Percentiles rank a stretch among this genome's conserved stretches.
Conservation (phyloP, 2,329 filamentous ascomycete species). For the Dothideomycetes sp. region DNA sequence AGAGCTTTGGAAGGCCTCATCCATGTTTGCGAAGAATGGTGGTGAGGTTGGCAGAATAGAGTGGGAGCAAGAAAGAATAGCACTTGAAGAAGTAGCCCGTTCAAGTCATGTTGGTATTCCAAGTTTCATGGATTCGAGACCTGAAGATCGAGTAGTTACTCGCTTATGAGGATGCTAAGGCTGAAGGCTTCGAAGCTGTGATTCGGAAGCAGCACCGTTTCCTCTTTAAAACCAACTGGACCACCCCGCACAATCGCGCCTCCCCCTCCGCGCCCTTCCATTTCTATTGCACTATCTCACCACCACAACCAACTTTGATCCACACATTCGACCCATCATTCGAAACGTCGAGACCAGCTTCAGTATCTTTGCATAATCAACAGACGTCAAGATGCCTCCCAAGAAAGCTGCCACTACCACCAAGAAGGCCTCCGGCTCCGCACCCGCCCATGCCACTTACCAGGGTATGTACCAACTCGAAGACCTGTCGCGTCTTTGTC, state of each 20-base stretch:
- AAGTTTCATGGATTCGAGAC: no score
- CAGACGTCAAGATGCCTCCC: constrained; percentile 48
- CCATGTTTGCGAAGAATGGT: no score
- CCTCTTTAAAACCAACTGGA: constrained; percentile 4
- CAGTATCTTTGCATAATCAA: constrained; percentile 21
- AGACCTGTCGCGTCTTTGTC: constrained; percentile 34
- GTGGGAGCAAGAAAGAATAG: no score
- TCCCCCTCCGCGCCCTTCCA: constrained; percentile 13
- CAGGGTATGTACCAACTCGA: constrained; percentile 44
- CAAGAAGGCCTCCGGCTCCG: constrained; percentile 46
- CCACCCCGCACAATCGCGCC: background rate
- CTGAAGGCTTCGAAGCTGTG: no score
- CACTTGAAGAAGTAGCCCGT: no score
- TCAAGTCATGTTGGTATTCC: no score
- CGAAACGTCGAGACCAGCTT: constrained; percentile 25
- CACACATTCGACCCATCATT: constrained; percentile 23
- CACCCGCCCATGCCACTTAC: constrained; percentile 54
- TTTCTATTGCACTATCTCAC: constrained; percentile 13
- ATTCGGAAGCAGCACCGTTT: no score
- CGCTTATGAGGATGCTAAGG: no score
- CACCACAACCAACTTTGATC: constrained; percentile 10
- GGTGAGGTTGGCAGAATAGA: no score
- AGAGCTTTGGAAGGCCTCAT: no score
- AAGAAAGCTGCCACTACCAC: constrained; percentile 50
- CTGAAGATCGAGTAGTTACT: no score